Base-by-base conservation (phyloP, 2,329 filamentous ascomycete genomes). In the Exophiala sp. region DNA sequence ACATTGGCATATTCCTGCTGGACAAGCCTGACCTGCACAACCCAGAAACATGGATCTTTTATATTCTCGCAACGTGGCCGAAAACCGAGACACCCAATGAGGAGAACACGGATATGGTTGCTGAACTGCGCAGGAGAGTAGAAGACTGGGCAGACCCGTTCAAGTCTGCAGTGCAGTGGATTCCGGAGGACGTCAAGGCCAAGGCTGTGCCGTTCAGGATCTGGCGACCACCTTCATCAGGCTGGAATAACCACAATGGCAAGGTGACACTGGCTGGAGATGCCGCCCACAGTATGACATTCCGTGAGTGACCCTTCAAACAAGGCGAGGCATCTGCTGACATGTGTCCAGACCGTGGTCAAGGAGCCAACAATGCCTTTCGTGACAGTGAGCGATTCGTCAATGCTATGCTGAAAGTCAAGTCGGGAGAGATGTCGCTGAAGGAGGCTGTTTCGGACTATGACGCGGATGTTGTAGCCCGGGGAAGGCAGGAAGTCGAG, bases 201-300 rank as follows among this genome's bases (percentile, higher is more conserved):
- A 60, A 60, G 18, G 50, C 47, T 3, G 59, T 66, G 5, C 56
- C 53, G n/a, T 40, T 63, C 57, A 55, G 50, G 41, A 62, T 64
- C 44, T 65, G 63, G 62, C 52, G 50, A 12, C 58, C 56, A 14
- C 58, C 56, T 5, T 50, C 42, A 29, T 47, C 64, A 6, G 50
- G 58, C 1, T 70, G 68, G 68, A 52, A 58, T 47, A 66, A 64
- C 40, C 57, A 54, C 12, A 58, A 54, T 4, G 71, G 70, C 2
- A 68, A 70, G 35, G 69, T 76, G 9, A 66, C 72, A 0, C 71
- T 86, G 2, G 66, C 82, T 0, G 84, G 83, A 11, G 83, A 87
- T 62, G 82, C 83, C 0, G 84, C 83, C 0, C 83, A 86, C 63
- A 71, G 70, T 2, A 73, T 73, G 71, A 68, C 60, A 1, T 62